Base-by-base conservation (phyloP, 2,329 filamentous ascomycete species). In the Microcyclospora tardicrescens region DNA sequence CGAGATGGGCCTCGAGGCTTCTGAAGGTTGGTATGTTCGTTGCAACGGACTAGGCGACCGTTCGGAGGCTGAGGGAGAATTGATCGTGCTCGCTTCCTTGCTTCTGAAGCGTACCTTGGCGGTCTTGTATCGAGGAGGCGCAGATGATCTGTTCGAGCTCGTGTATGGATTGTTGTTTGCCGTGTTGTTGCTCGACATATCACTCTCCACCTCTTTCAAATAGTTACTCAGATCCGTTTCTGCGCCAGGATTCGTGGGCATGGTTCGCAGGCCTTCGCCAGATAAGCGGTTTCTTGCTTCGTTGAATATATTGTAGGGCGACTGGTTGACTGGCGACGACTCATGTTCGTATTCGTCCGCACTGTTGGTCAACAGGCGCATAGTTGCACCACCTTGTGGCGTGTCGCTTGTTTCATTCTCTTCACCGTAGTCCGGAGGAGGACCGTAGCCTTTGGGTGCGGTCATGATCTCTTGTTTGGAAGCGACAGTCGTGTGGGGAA, bases 1-100 rank as follows among this genome's bases (percentile, higher is more conserved):
- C 14, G 68, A 70, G 9, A 62, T 47, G 9, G 67, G 62, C 36
- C 62, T 52, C 13, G 64, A 64, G 31, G 58, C 55, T 15, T 63
- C 59, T 16, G 67, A 59, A 24, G 68, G 62, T 43, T 72, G 65
- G 49, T 73, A 72, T 50, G 65, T 63, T 52, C 66, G 63, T 43
- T 60, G 56, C 32, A 60, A 51, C 2, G 64, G 64, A 42, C 57
- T 61, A 19, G 62, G 63, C 48, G 42, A 41, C 29, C 65, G 67
- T 54, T 51, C 51, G 33, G 50, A 45, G 32, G 55, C 49, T 41
- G 52, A 41, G 43, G 50, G 55, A 59, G 51, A 54, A 51, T 55
- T 42, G 13, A 42, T 51, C 45, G 45, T 50, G 39, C 47, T 45
- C 41, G 48, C 48, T 29, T 51, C 49, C 41, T 44, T 50, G 37